Conservation (phyloP, 768 basidiomycete species). For the Cantharellus cinnabarinus region DNA sequence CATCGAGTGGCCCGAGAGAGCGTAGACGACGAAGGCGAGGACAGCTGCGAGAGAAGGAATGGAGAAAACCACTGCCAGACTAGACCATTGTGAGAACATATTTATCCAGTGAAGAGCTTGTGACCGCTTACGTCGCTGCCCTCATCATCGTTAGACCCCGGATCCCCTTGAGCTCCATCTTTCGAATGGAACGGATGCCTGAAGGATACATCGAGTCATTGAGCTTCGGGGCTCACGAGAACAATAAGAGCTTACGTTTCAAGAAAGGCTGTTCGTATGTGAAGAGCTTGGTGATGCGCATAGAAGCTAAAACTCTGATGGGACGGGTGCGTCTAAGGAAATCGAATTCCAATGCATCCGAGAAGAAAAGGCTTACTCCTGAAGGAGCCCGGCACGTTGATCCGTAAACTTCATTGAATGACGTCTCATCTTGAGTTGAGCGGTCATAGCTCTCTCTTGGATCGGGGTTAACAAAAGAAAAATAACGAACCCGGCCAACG, state of each 20-base stretch:
- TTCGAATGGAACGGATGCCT: constrained; percentile 36
- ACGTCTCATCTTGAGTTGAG: constrained; percentile 33
- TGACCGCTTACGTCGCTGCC: constrained; percentile 23
- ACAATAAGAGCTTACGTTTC: constrained; percentile 24
- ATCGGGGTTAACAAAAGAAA: constrained; percentile 43
- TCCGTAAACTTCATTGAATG: constrained; percentile 43
- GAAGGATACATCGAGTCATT: neutral
- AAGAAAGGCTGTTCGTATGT: constrained; percentile 52
- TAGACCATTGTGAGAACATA: constrained; percentile 16
- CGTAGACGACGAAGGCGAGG: constrained; percentile 46
- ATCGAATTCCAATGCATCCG: neutral
- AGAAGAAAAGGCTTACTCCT: constrained; percentile 19
- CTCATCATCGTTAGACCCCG: constrained; percentile 37
- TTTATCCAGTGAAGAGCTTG: constrained; percentile 12
- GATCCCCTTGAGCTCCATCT: constrained; percentile 34
- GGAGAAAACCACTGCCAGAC: constrained; percentile 29
- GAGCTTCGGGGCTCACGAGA: neutral
- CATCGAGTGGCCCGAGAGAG: constrained; percentile 29
- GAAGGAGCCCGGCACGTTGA: constrained; percentile 37
- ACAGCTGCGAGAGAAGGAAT: constrained; percentile 46
- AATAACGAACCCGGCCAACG: constrained; percentile 46
- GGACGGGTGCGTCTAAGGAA: neutral
- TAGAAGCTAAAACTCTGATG: constrained; percentile 25
- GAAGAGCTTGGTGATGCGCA: constrained; percentile 25
- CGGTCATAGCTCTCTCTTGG: constrained; percentile 41